phyloP scores from a whole-genome alignment of 441 rosid species.

The Populus trichocarpa region DNA sequence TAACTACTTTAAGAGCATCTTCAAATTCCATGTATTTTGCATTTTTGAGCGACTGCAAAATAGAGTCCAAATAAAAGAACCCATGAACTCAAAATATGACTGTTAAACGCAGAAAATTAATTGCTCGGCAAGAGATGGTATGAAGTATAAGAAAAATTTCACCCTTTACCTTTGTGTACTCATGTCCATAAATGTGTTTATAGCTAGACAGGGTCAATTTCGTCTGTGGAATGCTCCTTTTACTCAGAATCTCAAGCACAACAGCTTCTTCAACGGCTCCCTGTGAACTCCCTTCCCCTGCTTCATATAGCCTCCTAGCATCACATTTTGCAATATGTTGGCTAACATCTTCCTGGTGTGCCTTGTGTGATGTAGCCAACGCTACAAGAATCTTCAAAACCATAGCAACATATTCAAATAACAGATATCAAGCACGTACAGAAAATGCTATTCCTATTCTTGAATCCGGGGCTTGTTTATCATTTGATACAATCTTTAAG shows the following conservation, averaged over 20 bases:
- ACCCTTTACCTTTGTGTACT: constrained; percentile 44
- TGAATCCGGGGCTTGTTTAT: neutral
- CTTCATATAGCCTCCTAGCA: constrained; percentile 50
- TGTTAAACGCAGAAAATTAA: neutral
- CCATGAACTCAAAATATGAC: neutral
- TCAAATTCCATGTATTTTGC: constrained; percentile 35
- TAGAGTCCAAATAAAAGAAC: neutral
- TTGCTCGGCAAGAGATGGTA: neutral
- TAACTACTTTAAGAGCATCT: constrained; percentile 39
- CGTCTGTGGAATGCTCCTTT: constrained; percentile 60
- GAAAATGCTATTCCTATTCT: neutral
- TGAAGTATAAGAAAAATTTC: neutral
- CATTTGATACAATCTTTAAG: neutral
- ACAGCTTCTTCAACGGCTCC: constrained; percentile 44
- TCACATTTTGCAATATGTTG: constrained; percentile 58
- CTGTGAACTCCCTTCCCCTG: constrained; percentile 46
- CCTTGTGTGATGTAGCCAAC: constrained; percentile 57
- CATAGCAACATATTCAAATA: neutral
- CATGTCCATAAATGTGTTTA: constrained; percentile 60
- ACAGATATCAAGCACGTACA: neutral
- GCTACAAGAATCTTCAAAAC: constrained; percentile 50
- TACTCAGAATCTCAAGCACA: constrained; percentile 58
- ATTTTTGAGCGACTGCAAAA: constrained; percentile 40
- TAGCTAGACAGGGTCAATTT: constrained; percentile 55
- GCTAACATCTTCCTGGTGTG: constrained; percentile 54